Conservation (phyloP, 1,284 basidiomycete species). For the Chalciporus sp. region DNA sequence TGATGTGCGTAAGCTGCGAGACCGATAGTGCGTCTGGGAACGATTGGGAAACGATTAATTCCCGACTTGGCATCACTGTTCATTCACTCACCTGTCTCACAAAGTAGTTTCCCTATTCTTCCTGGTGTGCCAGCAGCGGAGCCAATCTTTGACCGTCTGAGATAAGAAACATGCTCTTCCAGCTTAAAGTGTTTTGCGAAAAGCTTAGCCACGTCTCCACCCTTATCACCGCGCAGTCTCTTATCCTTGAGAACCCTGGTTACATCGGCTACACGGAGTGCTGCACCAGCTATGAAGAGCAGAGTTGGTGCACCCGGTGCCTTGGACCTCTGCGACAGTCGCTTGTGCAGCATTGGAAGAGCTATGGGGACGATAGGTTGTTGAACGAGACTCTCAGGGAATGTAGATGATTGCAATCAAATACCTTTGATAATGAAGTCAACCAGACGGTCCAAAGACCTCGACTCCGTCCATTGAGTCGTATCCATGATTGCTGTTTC, state of each 20-base stretch:
- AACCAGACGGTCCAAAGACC: constrained; percentile 67
- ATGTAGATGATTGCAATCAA: constrained; percentile 7
- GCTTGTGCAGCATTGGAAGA: constrained; percentile 66
- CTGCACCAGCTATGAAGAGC: constrained; percentile 75
- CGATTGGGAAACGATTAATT: constrained; percentile 17
- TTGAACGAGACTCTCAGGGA: background rate
- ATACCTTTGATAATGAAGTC: constrained; percentile 75
- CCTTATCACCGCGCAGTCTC: constrained; percentile 70
- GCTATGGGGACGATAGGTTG: constrained; percentile 42
- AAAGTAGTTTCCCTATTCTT: constrained; percentile 77
- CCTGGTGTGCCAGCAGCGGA: constrained; percentile 83
- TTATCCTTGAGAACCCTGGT: constrained; percentile 71
- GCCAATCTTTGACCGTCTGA: constrained; percentile 74
- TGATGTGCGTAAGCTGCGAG: constrained; percentile 77
- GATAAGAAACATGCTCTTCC: constrained; percentile 74
- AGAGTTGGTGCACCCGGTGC: constrained; percentile 76
- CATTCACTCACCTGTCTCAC: constrained; percentile 63
- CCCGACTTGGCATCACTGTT: constrained; percentile 3
- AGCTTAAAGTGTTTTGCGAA: constrained; percentile 89
- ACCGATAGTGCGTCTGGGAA: constrained; percentile 65
- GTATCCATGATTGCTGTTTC: constrained; percentile 75
- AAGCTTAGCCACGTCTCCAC: constrained; percentile 82
- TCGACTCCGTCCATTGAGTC: constrained; percentile 64
- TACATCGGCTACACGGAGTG: constrained; percentile 77
- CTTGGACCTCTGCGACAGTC: constrained; percentile 73